Conservation (phyloP, 2,329 filamentous ascomycete species). For the Colletotrichum liaoningense region DNA sequence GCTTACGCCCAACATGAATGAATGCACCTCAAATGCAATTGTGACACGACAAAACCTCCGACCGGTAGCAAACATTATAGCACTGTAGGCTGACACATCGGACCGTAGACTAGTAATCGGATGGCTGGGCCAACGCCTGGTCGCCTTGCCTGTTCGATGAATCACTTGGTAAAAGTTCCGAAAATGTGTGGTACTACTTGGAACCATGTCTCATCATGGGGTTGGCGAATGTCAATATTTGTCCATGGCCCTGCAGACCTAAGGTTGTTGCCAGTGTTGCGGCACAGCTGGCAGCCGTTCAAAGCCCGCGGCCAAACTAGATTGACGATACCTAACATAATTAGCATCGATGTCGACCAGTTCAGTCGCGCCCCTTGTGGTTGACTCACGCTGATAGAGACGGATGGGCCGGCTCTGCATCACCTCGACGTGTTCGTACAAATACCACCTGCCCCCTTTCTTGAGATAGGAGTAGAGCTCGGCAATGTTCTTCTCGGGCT, state of each 20-base stretch:
- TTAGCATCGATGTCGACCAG: background rate
- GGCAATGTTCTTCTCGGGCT: slow-evolving; percentile 65
- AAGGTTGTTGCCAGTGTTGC: slow-evolving; percentile 60
- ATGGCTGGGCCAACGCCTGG: too few species aligned
- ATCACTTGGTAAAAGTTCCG: slow-evolving; percentile 64
- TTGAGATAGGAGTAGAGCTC: slow-evolving; percentile 69
- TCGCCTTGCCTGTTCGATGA: background rate
- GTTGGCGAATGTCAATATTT: slow-evolving; percentile 58
- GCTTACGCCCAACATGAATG: background rate
- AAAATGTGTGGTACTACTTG: slow-evolving; percentile 59
- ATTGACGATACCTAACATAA: slow-evolving; percentile 57
- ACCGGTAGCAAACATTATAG: background rate
- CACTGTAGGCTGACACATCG: background rate
- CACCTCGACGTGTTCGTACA: slow-evolving; percentile 69
- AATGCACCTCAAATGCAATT: background rate
- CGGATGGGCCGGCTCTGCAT: slow-evolving; percentile 52
- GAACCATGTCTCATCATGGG: slow-evolving; percentile 54
- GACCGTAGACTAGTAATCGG: too few species aligned
- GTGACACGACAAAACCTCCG: background rate
- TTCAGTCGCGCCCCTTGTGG: background rate
- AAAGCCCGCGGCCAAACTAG: slow-evolving; percentile 63
- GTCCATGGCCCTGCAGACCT: slow-evolving; percentile 62
- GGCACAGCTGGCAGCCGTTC: slow-evolving; percentile 63
- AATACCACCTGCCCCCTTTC: slow-evolving; percentile 71
- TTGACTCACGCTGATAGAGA: slow-evolving; percentile 62